Evolutionary conservation across 1,139 yeast species (phyloP).

Genomic region (Yamadazyma atmosphaerica): DNA sequence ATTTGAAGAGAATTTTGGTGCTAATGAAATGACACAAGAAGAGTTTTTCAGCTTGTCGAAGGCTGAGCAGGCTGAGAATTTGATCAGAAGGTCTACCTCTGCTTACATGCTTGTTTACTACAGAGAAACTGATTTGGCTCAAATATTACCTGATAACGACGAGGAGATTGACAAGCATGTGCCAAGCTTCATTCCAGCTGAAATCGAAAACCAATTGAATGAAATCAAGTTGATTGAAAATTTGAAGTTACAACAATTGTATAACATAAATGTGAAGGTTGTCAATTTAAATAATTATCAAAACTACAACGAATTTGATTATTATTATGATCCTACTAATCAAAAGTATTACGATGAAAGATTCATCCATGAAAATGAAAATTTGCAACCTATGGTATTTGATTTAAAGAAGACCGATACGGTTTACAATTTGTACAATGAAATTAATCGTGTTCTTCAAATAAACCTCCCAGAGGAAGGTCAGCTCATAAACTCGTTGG

Average conservation of each 20-base stretch:
- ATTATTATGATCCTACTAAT: slow-evolving; percentile 60
- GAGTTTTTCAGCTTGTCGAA: slow-evolving; percentile 53
- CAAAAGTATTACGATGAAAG: slow-evolving; percentile 44
- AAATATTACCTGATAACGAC: slow-evolving; percentile 60
- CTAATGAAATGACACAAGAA: slow-evolving; percentile 53
- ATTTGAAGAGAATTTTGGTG: slow-evolving; percentile 91
- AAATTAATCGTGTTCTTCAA: slow-evolving; percentile 47
- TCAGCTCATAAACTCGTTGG: slow-evolving; percentile 17
- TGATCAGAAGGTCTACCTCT: slow-evolving; percentile 78
- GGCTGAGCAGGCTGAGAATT: slow-evolving; percentile 61
- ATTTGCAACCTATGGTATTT: slow-evolving; percentile 42
- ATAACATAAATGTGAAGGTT: slow-evolving; percentile 63
- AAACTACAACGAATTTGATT: slow-evolving; percentile 72
- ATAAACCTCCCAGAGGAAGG: slow-evolving; percentile 8
- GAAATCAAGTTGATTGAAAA: slow-evolving; percentile 61
- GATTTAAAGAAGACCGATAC: slow-evolving; percentile 61
- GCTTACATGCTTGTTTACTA: slow-evolving; percentile 97
- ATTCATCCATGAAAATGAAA: slow-evolving; percentile 37
- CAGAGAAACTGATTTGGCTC: slow-evolving; percentile 59
- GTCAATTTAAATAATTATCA: slow-evolving; percentile 53
- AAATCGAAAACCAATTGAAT: slow-evolving; percentile 63
- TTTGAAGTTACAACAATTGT: slow-evolving; percentile 77
- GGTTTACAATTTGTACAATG: slow-evolving; percentile 50
- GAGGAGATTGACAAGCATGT: slow-evolving; percentile 42
- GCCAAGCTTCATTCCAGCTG: slow-evolving; percentile 69